Evolutionary conservation across 345 rosid species (phyloP).

Genomic region (Acer campestre): DNA sequence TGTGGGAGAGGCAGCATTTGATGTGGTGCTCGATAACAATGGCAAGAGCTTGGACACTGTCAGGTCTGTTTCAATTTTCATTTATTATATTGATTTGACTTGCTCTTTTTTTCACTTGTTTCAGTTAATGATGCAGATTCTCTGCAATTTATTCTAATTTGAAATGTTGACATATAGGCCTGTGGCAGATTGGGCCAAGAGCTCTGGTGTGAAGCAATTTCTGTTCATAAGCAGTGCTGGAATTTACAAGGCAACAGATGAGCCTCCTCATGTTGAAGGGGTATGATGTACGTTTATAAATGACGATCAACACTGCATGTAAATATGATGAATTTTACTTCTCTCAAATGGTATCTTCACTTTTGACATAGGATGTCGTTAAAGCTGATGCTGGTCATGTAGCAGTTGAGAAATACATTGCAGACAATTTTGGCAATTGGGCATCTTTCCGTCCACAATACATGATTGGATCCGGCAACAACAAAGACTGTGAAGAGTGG

Average conservation of each 20-base stretch:
- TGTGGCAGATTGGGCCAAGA: slow-evolving; percentile 87
- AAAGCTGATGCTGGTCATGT: slow-evolving; percentile 88
- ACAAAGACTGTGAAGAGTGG: slow-evolving; percentile 99
- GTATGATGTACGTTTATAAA: slow-evolving; percentile 29
- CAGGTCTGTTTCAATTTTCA: slow-evolving; percentile 44
- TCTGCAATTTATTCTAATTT: background rate
- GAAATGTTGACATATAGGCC: slow-evolving; percentile 47
- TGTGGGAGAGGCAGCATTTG: slow-evolving; percentile 66
- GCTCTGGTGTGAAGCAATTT: slow-evolving; percentile 80
- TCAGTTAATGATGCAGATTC: background rate
- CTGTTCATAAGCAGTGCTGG: slow-evolving; percentile 94
- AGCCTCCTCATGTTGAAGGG: slow-evolving; percentile 97
- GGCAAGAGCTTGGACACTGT: slow-evolving; percentile 88
- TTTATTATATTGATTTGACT: too few relatives aligned
- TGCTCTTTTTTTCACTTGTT: too few relatives aligned
- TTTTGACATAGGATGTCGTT: slow-evolving; percentile 61
- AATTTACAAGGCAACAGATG: slow-evolving; percentile 81
- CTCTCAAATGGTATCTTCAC: slow-evolving; percentile 10
- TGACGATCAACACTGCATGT: slow-evolving; percentile 3
- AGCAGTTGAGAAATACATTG: slow-evolving; percentile 82
- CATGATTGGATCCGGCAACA: slow-evolving; percentile 97
- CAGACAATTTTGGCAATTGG: slow-evolving; percentile 69
- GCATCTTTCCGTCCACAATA: slow-evolving; percentile 84
- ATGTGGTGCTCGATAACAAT: slow-evolving; percentile 91
- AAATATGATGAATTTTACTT: background rate